Percentiles rank a stretch among this genome's conserved stretches.
Evolutionary conservation across 257 asterid genomes (phyloP).

Genomic region (Lithospermum erythrorhizon): DNA sequence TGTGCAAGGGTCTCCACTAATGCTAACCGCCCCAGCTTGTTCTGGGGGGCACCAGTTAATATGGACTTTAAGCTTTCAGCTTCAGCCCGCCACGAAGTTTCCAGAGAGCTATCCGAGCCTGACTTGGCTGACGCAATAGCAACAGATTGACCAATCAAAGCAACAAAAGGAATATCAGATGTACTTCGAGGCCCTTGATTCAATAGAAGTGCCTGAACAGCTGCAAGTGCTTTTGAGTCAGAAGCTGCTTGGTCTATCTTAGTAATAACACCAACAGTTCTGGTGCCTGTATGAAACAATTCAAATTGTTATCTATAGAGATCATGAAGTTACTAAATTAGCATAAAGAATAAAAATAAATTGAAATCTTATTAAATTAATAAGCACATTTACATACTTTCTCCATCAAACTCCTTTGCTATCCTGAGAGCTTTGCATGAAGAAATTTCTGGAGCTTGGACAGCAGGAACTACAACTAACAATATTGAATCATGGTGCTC

Average conservation of each 20-base stretch:
- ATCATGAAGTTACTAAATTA: neutral
- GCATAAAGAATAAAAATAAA: neutral
- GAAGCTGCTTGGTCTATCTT: slow-evolving; percentile 89
- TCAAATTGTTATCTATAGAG: neutral
- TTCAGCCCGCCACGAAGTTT: slow-evolving; percentile 94
- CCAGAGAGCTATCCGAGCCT: slow-evolving; percentile 77
- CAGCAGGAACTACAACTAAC: slow-evolving; percentile 78
- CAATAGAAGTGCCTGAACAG: slow-evolving; percentile 87
- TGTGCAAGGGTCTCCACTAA: slow-evolving; percentile 88
- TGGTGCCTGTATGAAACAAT: slow-evolving; percentile 46
- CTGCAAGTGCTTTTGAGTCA: slow-evolving; percentile 80
- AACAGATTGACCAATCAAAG: slow-evolving; percentile 95
- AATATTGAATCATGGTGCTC: slow-evolving; percentile 87
- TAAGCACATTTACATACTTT: slow-evolving; percentile 43
- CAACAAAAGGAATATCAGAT: slow-evolving; percentile 94
- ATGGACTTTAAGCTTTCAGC: slow-evolving; percentile 84
- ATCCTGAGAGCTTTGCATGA: slow-evolving; percentile 85
- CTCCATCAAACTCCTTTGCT: slow-evolving; percentile 94
- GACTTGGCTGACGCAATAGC: slow-evolving; percentile 87
- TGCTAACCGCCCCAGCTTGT: slow-evolving; percentile 93
- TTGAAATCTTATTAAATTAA: neutral
- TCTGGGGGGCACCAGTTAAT: slow-evolving; percentile 78
- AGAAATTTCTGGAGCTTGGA: slow-evolving; percentile 92
- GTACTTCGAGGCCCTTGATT: slow-evolving; percentile 95
- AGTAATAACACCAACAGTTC: slow-evolving; percentile 91